Conservation (phyloP, 345 rosid genomes). For the Isatis tinctoria region DNA sequence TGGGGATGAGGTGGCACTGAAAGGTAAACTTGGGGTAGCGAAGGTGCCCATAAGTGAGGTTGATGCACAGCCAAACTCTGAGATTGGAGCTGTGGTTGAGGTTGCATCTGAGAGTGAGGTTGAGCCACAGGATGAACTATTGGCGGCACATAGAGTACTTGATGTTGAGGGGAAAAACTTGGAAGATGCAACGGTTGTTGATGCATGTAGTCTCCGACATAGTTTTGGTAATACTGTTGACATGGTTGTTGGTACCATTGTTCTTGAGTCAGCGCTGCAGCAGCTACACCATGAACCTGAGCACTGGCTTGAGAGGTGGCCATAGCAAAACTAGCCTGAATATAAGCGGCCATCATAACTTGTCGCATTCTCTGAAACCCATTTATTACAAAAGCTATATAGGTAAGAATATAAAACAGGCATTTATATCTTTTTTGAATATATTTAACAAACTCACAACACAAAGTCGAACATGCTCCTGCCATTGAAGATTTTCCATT, state of each 20-base stretch:
- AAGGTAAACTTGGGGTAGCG: not conserved
- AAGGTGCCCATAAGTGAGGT: not conserved
- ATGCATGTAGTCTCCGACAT: not conserved
- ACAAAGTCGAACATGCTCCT: slow-evolving; percentile 76
- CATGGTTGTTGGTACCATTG: not conserved
- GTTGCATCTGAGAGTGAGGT: not conserved
- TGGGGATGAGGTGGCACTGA: not conserved
- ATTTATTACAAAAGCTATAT: not conserved
- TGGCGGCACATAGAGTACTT: not conserved
- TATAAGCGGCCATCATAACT: not conserved
- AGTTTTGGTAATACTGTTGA: not conserved
- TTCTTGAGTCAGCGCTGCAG: not conserved
- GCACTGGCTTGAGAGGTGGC: not conserved
- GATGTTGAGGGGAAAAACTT: not conserved
- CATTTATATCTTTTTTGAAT: not conserved
- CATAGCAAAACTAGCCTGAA: not conserved
- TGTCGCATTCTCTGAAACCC: not conserved
- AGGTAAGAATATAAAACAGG: not conserved
- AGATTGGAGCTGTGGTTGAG: not conserved
- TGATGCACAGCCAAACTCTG: not conserved
- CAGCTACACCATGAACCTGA: not conserved
- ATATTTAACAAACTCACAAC: slow-evolving; percentile 48
- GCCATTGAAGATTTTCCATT: slow-evolving; percentile 62
- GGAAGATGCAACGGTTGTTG: not conserved
- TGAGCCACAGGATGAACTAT: not conserved